Evolutionary conservation across 2,329 filamentous ascomycete species (phyloP).

Genomic region (Epichloe bromicola): DNA sequence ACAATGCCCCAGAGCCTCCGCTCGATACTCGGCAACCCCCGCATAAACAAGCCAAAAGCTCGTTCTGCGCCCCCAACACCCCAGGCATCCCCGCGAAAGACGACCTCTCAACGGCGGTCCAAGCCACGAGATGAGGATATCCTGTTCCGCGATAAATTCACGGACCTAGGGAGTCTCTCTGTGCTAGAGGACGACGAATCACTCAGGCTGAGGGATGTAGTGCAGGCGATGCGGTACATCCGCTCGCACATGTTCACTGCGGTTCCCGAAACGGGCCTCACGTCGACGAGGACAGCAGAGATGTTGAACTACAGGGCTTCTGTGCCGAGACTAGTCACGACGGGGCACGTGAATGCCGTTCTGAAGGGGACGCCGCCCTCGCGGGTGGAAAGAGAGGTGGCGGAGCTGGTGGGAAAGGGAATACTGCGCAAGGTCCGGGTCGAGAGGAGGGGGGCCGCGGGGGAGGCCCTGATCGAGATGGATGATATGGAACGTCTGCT

Average conservation of each 20-base stretch:
- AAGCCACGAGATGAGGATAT: slow-evolving; percentile 14
- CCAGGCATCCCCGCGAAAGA: slow-evolving; percentile 9
- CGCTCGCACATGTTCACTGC: slow-evolving; percentile 49
- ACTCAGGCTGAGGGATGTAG: slow-evolving; percentile 44
- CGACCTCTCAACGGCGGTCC: slow-evolving; percentile 8
- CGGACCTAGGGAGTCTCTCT: slow-evolving; percentile 45
- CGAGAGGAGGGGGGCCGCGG: slow-evolving; percentile 44
- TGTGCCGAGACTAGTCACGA: slow-evolving; percentile 51
- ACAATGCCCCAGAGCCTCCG: slow-evolving; percentile 21
- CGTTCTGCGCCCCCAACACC: not conserved
- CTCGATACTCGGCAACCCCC: slow-evolving; percentile 25
- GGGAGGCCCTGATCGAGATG: slow-evolving; percentile 53
- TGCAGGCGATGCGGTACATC: slow-evolving; percentile 52
- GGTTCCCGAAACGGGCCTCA: slow-evolving; percentile 51
- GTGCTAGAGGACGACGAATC: slow-evolving; percentile 36
- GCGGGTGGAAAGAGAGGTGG: slow-evolving; percentile 53
- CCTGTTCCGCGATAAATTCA: slow-evolving; percentile 34
- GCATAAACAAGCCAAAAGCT: slow-evolving; percentile 20
- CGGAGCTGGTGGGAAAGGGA: slow-evolving; percentile 43
- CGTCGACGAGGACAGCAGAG: slow-evolving; percentile 47
- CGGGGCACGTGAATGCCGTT: slow-evolving; percentile 53
- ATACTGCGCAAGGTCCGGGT: slow-evolving; percentile 49
- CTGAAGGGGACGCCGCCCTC: slow-evolving; percentile 42
- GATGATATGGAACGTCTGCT: slow-evolving; percentile 41
- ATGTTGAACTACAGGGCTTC: slow-evolving; percentile 46